phyloP scores from a whole-genome alignment of 148 eudicot species.

The Fagopyrum tataricum region DNA sequence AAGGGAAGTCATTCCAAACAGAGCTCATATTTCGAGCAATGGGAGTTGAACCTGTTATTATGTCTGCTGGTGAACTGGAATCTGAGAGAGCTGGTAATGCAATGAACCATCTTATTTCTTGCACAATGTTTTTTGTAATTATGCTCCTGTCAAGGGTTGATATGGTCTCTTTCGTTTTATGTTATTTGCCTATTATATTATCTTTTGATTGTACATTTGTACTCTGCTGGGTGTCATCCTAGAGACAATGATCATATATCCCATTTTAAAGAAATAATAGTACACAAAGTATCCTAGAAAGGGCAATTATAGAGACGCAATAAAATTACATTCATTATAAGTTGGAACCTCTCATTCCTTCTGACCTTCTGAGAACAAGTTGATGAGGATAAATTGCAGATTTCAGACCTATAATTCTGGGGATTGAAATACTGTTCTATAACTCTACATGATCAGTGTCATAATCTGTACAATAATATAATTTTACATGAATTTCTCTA shows the following conservation, averaged over 20 bases:
- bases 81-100: slow-evolving; percentile 86
- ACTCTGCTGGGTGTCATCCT: neutral
- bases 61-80: slow-evolving; percentile 98
- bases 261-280: neutral
- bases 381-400: neutral
- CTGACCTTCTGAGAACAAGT: neutral
- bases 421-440: neutral
- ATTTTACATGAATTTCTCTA: neutral
- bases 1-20: slow-evolving; percentile 94
- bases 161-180: neutral
- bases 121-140: neutral
- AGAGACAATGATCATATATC: neutral
- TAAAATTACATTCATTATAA: neutral
- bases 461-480: too few relatives aligned
- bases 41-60: slow-evolving; percentile 92
- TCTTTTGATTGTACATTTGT: neutral
- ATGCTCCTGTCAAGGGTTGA: neutral
- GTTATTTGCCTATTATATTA: neutral
- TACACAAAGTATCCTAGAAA: neutral
- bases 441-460: neutral
- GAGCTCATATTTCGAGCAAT: slow-evolving; percentile 85
- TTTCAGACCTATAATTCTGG: neutral
- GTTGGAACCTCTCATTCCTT: neutral
- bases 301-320: neutral
- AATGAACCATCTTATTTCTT: slow-evolving; percentile 11